Conservation (phyloP, 2,329 filamentous ascomycete species). For the Xylaria polymorpha region DNA sequence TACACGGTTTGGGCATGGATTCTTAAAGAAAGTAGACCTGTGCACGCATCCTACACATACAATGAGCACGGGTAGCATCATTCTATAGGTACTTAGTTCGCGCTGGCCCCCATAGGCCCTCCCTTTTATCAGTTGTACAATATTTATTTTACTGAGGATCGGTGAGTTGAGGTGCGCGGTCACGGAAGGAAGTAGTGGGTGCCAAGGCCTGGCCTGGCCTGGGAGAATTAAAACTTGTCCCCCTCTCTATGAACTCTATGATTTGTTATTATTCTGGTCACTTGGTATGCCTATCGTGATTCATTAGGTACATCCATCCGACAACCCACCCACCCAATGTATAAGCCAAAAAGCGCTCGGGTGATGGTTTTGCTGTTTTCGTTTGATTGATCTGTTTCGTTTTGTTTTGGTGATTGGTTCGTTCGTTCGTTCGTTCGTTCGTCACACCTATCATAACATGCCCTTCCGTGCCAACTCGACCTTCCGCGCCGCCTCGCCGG, state of each 20-base stretch:
- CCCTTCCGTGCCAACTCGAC: slow-evolving; percentile 84
- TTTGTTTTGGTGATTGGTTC: not conserved
- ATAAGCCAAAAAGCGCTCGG: too few species aligned
- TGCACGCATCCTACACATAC: not conserved
- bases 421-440: not conserved
- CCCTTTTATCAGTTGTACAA: slow-evolving; percentile 6
- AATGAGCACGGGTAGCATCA: not conserved
- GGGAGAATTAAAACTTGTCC: not conserved
- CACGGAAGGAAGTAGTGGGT: not conserved
- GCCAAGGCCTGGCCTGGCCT: not conserved
- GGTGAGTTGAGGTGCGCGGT: not conserved
- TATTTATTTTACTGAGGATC: not conserved
- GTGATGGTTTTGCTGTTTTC: too few species aligned
- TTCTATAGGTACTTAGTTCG: not conserved
- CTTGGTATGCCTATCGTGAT: not conserved
- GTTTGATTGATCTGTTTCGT: not conserved
- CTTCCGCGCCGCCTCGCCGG: slow-evolving; percentile 78
- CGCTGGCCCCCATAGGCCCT: not conserved
- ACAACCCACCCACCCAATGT: not conserved
- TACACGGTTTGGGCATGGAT: not conserved
- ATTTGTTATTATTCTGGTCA: not conserved
- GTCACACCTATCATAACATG: slow-evolving; percentile 62
- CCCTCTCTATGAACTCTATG: not conserved
- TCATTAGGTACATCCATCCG: not conserved
- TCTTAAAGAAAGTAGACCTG: slow-evolving; percentile 10